Base-by-base conservation (phyloP, 2,329 filamentous ascomycete species). In the Magnaporthiopsis rhizophila region DNA sequence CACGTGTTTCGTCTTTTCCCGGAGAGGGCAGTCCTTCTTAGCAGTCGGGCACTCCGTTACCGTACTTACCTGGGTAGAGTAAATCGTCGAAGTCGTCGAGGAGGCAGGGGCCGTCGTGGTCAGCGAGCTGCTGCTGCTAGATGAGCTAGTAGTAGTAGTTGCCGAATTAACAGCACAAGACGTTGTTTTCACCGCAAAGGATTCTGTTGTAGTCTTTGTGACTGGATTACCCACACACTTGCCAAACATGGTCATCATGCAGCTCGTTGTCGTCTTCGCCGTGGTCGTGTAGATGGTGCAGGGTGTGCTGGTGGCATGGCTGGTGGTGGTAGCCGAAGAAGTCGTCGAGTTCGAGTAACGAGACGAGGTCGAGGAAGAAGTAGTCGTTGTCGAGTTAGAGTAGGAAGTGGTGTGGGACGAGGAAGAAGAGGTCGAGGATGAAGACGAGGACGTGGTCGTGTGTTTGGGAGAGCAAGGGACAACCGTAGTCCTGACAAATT, bases 1-100 rank as follows among this genome's bases (percentile, higher is more conserved):
- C n/a, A 58, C 18, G 12, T 53, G 21, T 1, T 32, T 58, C 30
- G 12, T 58, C 62, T 59, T 18, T 28, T 58, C 50, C 11, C 58
- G 30, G 13, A 15, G 13, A 21, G 62, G 53, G 34, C 62, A 63
- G 61, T 36, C 34, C 30, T 12, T 13, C 21, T 57, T 45, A 24
- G 24, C 18, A 26, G 56, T 3, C 56, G 56, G 56, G 62, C 62
- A 63, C 18, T 26, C 24, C 12, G 62, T 63, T 13, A 63, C 30
- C 18, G 62, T 63, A 28, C 62, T 53, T 32, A 38, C 38, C 32
- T 28, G 24, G 30, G 62, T 63, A 32, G 62, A 58, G 62, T 59
- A 63, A 5, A 59, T 13, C 11, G 62, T 63, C 11, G 53, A 38
- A 1, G 62, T 63, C 30, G 62, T 58, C 7, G 45, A 24, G 18